Conservation (phyloP, 78 protist species). For the Dictyostelium capitatum region DNA sequence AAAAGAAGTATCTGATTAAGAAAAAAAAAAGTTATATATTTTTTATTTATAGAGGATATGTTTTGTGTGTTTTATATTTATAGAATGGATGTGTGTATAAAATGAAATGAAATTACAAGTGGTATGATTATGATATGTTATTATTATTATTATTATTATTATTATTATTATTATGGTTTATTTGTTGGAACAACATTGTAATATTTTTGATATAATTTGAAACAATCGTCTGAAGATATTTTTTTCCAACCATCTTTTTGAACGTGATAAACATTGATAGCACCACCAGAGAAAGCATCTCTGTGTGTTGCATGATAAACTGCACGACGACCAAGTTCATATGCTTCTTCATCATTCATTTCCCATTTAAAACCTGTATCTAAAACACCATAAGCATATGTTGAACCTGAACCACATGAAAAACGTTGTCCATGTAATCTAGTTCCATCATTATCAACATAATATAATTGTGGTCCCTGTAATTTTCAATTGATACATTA, state of each 20-base stretch:
- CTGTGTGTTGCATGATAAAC: constrained; percentile 99
- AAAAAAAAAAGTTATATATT: background rate
- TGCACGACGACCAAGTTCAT: constrained; percentile 97
- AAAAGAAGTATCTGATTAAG: no score
- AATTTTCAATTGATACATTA: no score
- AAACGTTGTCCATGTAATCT: constrained; percentile 95
- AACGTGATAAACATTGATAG: constrained; percentile 92
- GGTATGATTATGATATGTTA: background rate
- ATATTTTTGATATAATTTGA: constrained; percentile 79
- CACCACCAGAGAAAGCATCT: constrained; percentile 98
- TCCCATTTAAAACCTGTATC: constrained; percentile 95
- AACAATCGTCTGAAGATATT: constrained; percentile 83
- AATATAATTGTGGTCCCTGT: constrained; percentile 96
- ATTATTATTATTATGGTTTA: constrained; percentile 11
- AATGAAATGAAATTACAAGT: background rate
- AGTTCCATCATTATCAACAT: constrained; percentile 98
- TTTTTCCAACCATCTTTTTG: constrained; percentile 88
- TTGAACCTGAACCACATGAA: constrained; percentile 99
- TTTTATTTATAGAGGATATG: background rate
- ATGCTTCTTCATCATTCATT: constrained; percentile 95
- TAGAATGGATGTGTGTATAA: background rate
- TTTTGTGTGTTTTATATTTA: background rate
- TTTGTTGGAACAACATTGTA: constrained; percentile 48
- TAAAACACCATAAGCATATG: constrained; percentile 99
- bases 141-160: background rate